Base-by-base conservation (phyloP, 1,284 basidiomycete species). In the Peniophora sp. region DNA sequence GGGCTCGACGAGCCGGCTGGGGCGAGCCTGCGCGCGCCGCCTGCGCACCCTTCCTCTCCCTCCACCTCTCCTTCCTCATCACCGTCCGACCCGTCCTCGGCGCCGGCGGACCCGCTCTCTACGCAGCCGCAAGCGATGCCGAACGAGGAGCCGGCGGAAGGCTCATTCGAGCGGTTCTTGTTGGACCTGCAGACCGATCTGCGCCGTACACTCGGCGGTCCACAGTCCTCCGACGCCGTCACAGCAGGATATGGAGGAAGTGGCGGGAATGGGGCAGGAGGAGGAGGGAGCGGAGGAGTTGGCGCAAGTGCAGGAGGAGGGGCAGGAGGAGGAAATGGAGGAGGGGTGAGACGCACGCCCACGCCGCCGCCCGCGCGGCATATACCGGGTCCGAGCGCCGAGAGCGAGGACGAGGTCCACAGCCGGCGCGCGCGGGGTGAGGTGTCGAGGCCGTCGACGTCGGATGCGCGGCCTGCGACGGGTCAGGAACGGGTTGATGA, bases 141-240 rank as follows among this genome's bases (percentile, higher is more conserved):
- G 27, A 12, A 32, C 5, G 6, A 32, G 12, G 27, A 32, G 27
- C 79, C 83, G 2, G 70, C 78, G 1, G 83, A 84, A 56, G 84
- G 81, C 51, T 84, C 80, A 57, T 89, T 89, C 60, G 87, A 88
- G 58, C 74, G 82, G 35, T 89, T 89, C 68, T 67, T 89, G 55
- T 65, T 85, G 36, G 85, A 88, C 62, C 61, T 89, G 50, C 86
- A 88, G 62, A 67, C 73, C 20, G 86, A 89, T 63, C 67, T 89
- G 49, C 69, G 86, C 51, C 62, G 68, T 18, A 79, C 81, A 2
- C 63, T 89, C 50, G 74, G 70, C 49, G 70, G 61, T 20, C 60
- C 63, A 5, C 52, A 49, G 24, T 32, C 41, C 32, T 32, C 27
- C 12, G n/a, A n/a, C n/a, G n/a, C n/a, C n/a, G n/a, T n/a, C n/a